Conservation (phyloP, 495 filamentous ascomycete species). For the Apodospora peruviana region DNA sequence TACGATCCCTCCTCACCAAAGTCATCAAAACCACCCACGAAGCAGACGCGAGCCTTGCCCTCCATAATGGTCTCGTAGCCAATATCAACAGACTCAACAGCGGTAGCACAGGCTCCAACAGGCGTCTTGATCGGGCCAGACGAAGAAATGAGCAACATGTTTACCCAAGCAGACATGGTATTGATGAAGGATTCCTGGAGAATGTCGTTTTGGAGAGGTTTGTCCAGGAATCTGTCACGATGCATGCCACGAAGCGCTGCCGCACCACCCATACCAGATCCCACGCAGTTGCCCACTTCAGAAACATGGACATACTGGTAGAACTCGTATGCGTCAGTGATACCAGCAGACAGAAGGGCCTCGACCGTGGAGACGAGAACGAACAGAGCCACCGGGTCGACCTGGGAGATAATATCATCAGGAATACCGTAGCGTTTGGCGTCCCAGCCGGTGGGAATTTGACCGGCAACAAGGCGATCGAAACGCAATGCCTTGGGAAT, state of each 20-base stretch:
- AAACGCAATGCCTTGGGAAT: constrained; percentile 97
- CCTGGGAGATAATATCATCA: constrained; percentile 95
- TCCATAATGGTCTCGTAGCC: constrained; percentile 97
- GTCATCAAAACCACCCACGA: constrained; percentile 98
- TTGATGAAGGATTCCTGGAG: constrained; percentile 99
- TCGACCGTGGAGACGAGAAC: constrained; percentile 92
- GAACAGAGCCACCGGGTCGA: constrained; percentile 92
- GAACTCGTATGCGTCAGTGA: constrained; percentile 99
- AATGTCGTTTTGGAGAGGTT: constrained; percentile 98
- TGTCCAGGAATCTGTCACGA: constrained; percentile 93
- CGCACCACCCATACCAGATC: constrained; percentile 94
- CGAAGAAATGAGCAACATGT: constrained; percentile 95
- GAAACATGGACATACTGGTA: constrained; percentile 99
- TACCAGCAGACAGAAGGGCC: constrained; percentile 82
- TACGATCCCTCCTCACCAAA: constrained; percentile 99
- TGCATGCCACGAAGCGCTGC: constrained; percentile 94
- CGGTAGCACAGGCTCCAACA: constrained; percentile 94
- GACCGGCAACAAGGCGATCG: constrained; percentile 93
- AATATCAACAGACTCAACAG: constrained; percentile 95
- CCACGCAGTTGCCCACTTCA: constrained; percentile 96
- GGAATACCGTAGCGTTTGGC: constrained; percentile 92
- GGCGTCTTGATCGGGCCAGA: constrained; percentile 98
- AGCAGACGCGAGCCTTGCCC: constrained; percentile 92
- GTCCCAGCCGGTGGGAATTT: constrained; percentile 95
- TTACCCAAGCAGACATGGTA: constrained; percentile 99